Conservation (phyloP, 2,329 filamentous ascomycete genomes). For the Calonectria pseudoturangicola region DNA sequence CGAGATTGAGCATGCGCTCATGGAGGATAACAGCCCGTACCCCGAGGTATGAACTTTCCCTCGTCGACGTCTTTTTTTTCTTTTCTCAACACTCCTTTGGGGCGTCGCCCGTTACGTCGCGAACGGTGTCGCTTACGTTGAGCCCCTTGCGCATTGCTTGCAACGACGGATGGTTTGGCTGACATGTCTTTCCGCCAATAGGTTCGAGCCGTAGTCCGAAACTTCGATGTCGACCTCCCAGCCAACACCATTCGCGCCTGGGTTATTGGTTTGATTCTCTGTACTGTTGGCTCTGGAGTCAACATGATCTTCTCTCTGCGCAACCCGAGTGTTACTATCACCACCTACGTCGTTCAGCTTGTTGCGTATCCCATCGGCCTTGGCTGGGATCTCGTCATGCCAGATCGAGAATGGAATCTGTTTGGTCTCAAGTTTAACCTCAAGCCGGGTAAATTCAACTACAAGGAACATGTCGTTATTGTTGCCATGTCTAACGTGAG, state of each 20-base stretch:
- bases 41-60: slow-evolving; percentile 70
- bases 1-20: slow-evolving; percentile 74
- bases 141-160: neutral
- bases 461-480: slow-evolving; percentile 77
- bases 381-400: slow-evolving; percentile 73
- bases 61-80: neutral
- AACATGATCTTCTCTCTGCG: slow-evolving; percentile 78
- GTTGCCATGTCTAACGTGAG: slow-evolving; percentile 79
- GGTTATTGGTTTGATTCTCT: slow-evolving; percentile 76
- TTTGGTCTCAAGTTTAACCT: slow-evolving; percentile 74
- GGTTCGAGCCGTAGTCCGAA: slow-evolving; percentile 79
- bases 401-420: slow-evolving; percentile 70
- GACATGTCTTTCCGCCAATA: slow-evolving; percentile 57
- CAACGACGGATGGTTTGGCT: slow-evolving; percentile 25
- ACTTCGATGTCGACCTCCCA: slow-evolving; percentile 79
- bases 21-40: slow-evolving; percentile 81
- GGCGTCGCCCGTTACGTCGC: slow-evolving; percentile 12
- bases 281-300: slow-evolving; percentile 76
- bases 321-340: slow-evolving; percentile 75
- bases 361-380: slow-evolving; percentile 76
- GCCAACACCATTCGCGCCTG: slow-evolving; percentile 79
- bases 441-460: slow-evolving; percentile 75
- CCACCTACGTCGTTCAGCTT: slow-evolving; percentile 78
- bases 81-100: neutral
- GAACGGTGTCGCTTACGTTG: neutral